Percentiles rank a stretch among this genome's conserved stretches.
phyloP scores from a whole-genome alignment of 2,329 filamentous ascomycete genomes.

The Seiridium unicorne region DNA sequence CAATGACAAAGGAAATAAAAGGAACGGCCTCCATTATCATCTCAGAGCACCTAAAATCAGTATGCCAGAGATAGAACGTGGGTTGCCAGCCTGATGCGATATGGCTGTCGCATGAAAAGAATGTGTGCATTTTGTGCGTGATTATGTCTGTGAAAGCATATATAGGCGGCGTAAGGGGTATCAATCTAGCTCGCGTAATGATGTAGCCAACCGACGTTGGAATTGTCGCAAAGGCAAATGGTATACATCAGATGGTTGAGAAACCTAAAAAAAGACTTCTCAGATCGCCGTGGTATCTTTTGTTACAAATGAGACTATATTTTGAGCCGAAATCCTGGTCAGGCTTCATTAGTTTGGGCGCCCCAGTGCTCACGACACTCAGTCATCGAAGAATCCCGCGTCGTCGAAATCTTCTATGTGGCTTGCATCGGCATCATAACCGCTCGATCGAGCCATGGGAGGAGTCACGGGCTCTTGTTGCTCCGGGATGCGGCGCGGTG shows the following conservation, averaged over 20 bases:
- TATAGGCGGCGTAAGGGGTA: constrained; percentile 7
- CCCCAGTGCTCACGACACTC: constrained; percentile 3
- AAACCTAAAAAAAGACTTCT: not conserved
- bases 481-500: constrained; percentile 34
- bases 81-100: not conserved
- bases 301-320: constrained; percentile 4
- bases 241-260: not conserved
- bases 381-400: constrained; percentile 56
- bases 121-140: not conserved
- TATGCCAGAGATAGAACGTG: no score
- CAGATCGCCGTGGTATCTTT: not conserved
- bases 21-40: not conserved
- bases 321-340: not conserved
- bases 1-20: not conserved
- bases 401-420: constrained; percentile 56
- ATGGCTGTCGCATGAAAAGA: not conserved
- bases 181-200: constrained; percentile 9
- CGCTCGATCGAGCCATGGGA: constrained; percentile 57
- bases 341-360: not conserved
- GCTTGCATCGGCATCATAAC: constrained; percentile 62
- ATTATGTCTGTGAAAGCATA: constrained; percentile 3
- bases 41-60: not conserved
- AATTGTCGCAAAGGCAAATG: constrained; percentile 17
- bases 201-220: not conserved
- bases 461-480: constrained; percentile 51